Percentiles rank a stretch among this genome's conserved stretches.
Evolutionary conservation across 257 asterid species (phyloP).

Genomic region (Ilex aquifolium): DNA sequence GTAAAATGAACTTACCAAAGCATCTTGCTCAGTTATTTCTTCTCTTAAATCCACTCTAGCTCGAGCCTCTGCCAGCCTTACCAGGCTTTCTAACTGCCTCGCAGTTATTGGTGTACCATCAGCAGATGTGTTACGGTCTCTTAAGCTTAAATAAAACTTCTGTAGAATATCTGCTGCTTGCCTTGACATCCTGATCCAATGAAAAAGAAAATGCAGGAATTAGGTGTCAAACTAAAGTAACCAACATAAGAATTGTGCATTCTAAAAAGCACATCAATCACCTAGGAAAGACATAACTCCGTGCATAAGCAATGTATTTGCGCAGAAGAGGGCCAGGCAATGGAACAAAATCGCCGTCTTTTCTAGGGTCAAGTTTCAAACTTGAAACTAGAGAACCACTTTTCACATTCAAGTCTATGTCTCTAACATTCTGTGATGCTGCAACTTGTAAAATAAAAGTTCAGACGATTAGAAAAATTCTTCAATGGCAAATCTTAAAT

Average conservation of each 20-base stretch:
- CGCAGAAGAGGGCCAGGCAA: conserved; percentile 92
- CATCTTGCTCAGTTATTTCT: conserved; percentile 81
- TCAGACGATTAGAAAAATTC: conserved; percentile 19
- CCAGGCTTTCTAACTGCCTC: conserved; percentile 92
- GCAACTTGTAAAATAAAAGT: conserved; percentile 23
- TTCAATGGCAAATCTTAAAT: conserved; percentile 4
- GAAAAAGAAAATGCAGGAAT: conserved; percentile 14
- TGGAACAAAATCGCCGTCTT: conserved; percentile 78
- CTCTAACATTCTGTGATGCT: conserved; percentile 47
- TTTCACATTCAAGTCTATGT: conserved; percentile 33
- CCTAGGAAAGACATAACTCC: conserved; percentile 80
- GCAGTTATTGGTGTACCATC: conserved; percentile 98
- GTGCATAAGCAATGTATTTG: conserved; percentile 92
- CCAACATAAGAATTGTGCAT: conserved; percentile 2
- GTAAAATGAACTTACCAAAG: conserved; percentile 53
- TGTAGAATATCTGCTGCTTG: conserved; percentile 94
- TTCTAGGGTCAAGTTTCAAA: conserved; percentile 76
- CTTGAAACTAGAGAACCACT: conserved; percentile 60
- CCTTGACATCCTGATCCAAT: conserved; percentile 67
- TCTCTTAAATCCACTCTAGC: conserved; percentile 91
- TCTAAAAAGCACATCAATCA: conserved; percentile 26
- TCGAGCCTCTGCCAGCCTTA: conserved; percentile 93
- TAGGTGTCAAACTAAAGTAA: conserved; percentile 11
- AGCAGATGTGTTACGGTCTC: conserved; percentile 73
- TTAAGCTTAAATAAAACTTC: conserved; percentile 73